Conservation (phyloP, 495 filamentous ascomycete genomes). For the Aspergillus campestris region DNA sequence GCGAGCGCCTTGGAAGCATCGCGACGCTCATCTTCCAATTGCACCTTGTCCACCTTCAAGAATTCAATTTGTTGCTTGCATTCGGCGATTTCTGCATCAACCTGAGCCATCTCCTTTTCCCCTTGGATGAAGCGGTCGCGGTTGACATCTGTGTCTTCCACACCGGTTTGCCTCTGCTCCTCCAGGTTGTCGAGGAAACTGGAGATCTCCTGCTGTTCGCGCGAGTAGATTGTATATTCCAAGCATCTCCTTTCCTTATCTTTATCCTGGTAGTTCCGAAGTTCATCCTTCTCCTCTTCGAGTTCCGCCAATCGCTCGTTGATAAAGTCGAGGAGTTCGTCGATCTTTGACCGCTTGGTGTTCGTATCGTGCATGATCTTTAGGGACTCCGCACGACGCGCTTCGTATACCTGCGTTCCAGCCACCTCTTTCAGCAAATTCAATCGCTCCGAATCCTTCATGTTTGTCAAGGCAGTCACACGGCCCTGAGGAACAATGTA, state of each 20-base stretch:
- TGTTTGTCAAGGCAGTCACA: slow-evolving; percentile 92
- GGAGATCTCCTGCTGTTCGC: slow-evolving; percentile 71
- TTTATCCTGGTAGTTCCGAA: slow-evolving; percentile 87
- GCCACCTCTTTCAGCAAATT: slow-evolving; percentile 94
- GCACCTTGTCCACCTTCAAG: slow-evolving; percentile 74
- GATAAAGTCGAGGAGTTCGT: slow-evolving; percentile 85
- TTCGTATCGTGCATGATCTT: slow-evolving; percentile 98
- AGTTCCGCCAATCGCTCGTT: slow-evolving; percentile 81
- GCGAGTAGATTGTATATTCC: slow-evolving; percentile 88
- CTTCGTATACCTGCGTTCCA: slow-evolving; percentile 94
- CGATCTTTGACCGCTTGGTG: slow-evolving; percentile 88
- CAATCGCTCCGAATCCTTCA: slow-evolving; percentile 88
- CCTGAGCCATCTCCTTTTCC: slow-evolving; percentile 69
- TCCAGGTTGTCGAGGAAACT: slow-evolving; percentile 77
- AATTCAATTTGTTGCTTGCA: slow-evolving; percentile 77
- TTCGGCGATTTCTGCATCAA: slow-evolving; percentile 70
- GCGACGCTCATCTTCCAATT: slow-evolving; percentile 83
- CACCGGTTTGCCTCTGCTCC: slow-evolving; percentile 66
- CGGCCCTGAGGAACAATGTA: slow-evolving; percentile 98
- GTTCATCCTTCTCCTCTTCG: slow-evolving; percentile 94
- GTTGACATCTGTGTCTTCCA: slow-evolving; percentile 75
- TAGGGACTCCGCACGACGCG: slow-evolving; percentile 75
- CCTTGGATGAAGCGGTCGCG: slow-evolving; percentile 65
- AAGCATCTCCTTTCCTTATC: slow-evolving; percentile 87
- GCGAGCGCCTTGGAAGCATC: slow-evolving; percentile 69